These are phyloP conservation scores for Mycosphaerella sp. DNA, from an alignment of 2,329 filamentous ascomycete species.

Conservation along the genomic window DNA sequence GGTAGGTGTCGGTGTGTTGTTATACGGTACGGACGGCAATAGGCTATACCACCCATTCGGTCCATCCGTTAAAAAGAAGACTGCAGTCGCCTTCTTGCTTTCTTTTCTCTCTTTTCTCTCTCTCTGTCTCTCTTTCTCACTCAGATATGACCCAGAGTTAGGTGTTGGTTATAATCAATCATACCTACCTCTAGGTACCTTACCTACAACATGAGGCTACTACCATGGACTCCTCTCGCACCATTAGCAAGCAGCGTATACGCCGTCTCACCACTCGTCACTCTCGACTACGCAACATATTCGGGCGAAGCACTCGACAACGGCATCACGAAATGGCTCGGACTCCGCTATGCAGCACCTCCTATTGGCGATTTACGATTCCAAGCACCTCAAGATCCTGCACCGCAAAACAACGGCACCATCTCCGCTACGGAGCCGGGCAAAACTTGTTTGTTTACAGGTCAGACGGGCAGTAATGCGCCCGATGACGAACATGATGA, in stretches of 20 bases:
- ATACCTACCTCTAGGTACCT: not conserved
- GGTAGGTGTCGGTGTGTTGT: no score
- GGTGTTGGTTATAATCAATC: no score
- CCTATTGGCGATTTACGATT: slow-evolving; percentile 63
- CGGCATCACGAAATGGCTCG: slow-evolving; percentile 65
- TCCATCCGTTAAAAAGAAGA: no score
- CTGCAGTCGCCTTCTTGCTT: no score
- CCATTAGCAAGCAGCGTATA: not conserved
- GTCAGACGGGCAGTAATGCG: slow-evolving; percentile 17
- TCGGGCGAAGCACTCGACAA: slow-evolving; percentile 49
- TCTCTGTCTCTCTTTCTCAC: no score
- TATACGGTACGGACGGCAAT: no score
- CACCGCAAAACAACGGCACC: slow-evolving; percentile 36
- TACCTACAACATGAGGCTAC: not conserved
- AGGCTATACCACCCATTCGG: no score
- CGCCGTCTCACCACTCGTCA: slow-evolving; percentile 44
- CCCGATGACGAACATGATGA: slow-evolving; percentile 43
- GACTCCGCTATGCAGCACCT: slow-evolving; percentile 66
- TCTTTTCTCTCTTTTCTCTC: no score
- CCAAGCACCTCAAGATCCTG: slow-evolving; percentile 58
- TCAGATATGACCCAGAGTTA: not conserved
- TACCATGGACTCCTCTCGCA: not conserved
- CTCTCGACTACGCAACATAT: slow-evolving; percentile 63
- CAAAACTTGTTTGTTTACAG: slow-evolving; percentile 32
- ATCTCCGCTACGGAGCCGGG: slow-evolving; percentile 48